Percentiles rank a stretch among this genome's conserved stretches.
Evolutionary conservation across 2,329 filamentous ascomycete species (phyloP).

Genomic region (Sporothrix brasiliensis): DNA sequence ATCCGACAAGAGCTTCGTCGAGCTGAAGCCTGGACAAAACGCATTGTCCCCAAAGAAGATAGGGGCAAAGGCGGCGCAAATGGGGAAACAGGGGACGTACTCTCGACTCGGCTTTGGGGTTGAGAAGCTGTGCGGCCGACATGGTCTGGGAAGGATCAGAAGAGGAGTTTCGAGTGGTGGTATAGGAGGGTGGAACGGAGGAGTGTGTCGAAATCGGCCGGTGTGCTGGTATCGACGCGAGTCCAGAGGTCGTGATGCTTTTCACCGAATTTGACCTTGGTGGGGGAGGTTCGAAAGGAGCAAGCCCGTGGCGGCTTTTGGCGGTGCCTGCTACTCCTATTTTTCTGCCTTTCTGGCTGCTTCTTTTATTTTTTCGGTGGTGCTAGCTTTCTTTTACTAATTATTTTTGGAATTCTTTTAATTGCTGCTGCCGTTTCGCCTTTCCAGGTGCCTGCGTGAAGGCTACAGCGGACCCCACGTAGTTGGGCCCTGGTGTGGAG

Average conservation of each 20-base stretch:
- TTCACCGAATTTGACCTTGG: slow-evolving; percentile 34
- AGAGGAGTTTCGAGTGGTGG: slow-evolving; percentile 10
- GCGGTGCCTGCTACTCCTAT: slow-evolving; percentile 26
- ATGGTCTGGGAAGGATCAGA: slow-evolving; percentile 53
- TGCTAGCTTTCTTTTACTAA: slow-evolving; percentile 17
- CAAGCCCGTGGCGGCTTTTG: slow-evolving; percentile 14
- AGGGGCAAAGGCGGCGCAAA: slow-evolving; percentile 27
- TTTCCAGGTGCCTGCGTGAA: slow-evolving; percentile 25
- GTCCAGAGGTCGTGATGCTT: slow-evolving; percentile 26
- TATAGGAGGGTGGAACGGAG: background rate
- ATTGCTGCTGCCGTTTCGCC: slow-evolving; percentile 9
- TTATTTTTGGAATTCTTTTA: slow-evolving; percentile 24
- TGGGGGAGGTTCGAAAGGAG: slow-evolving; percentile 30
- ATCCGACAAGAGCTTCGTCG: background rate
- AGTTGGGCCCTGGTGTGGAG: slow-evolving; percentile 17
- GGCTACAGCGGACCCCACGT: slow-evolving; percentile 22
- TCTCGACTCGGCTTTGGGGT: slow-evolving; percentile 97
- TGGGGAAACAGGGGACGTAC: slow-evolving; percentile 57
- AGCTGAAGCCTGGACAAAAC: slow-evolving; percentile 1
- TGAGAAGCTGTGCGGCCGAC: slow-evolving; percentile 97
- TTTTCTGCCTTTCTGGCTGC: slow-evolving; percentile 27
- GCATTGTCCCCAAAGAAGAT: background rate
- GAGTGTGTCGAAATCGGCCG: background rate
- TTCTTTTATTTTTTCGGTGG: slow-evolving; percentile 27
- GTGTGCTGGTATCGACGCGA: slow-evolving; percentile 11